A percentile compares a stretch with the other conserved stretches of the same genome.
phyloP scores from a whole-genome alignment of 164 flowering plant genomes.

The Stephania cephalantha region DNA sequence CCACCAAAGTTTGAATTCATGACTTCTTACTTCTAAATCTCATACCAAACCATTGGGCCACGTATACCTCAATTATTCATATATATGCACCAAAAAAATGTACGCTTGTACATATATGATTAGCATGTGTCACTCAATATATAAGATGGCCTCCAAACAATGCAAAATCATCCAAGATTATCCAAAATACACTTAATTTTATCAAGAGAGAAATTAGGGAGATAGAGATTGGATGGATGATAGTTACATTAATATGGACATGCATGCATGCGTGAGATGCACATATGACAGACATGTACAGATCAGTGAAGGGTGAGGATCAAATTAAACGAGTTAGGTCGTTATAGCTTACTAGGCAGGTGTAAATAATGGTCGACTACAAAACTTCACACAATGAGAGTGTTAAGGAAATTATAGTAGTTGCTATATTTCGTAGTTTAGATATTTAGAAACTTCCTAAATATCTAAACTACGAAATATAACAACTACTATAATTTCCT shows the following conservation, averaged over 20 bases:
- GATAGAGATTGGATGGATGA: conserved; percentile 10
- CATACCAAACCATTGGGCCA: too few relatives aligned
- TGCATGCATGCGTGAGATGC: too few relatives aligned
- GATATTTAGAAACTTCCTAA: too few relatives aligned
- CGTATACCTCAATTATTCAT: too few relatives aligned
- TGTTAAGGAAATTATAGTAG: too few relatives aligned
- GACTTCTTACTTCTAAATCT: too few relatives aligned
- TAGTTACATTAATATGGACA: not conserved
- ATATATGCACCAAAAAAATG: too few relatives aligned
- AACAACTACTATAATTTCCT: too few relatives aligned
- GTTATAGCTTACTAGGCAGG: not conserved
- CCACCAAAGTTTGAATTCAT: too few relatives aligned
- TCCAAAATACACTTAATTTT: not conserved
- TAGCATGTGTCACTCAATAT: not conserved
- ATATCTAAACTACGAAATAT: too few relatives aligned
- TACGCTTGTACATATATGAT: not conserved
- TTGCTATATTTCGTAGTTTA: too few relatives aligned
- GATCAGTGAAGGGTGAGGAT: not conserved
- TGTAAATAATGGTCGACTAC: conserved; percentile 2
- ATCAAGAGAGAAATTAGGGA: not conserved
- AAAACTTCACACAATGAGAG: not conserved
- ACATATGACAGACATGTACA: not conserved
- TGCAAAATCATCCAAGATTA: not conserved
- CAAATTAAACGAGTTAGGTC: not conserved
- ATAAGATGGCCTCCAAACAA: not conserved